These are phyloP conservation scores for Moniliella sp. DNA, from an alignment of 1,284 basidiomycete species.

Conservation along the genomic window DNA sequence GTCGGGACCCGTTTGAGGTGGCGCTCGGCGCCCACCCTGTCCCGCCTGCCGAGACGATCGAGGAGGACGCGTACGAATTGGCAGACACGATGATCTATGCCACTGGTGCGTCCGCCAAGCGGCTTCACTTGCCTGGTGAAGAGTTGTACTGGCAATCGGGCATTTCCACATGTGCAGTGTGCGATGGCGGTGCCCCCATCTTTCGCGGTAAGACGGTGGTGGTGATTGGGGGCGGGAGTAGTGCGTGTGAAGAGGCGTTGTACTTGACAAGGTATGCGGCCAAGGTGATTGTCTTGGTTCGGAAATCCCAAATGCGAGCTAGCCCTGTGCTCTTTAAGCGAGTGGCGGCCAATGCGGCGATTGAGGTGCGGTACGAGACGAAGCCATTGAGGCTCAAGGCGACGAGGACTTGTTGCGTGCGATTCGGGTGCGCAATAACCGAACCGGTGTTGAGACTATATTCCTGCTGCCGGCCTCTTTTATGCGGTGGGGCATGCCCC, in stretches of 20 bases:
- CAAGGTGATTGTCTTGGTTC: slow-evolving; percentile 67
- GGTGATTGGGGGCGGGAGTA: slow-evolving; percentile 91
- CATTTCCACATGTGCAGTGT: slow-evolving; percentile 92
- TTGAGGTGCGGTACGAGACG: slow-evolving; percentile 49
- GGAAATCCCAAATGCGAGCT: slow-evolving; percentile 72
- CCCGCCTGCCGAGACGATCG: too few species aligned
- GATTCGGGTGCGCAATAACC: slow-evolving; percentile 59
- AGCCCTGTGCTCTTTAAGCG: slow-evolving; percentile 97
- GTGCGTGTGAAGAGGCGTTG: slow-evolving; percentile 88
- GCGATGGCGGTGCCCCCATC: slow-evolving; percentile 96
- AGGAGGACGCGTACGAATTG: too few species aligned
- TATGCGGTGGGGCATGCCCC: slow-evolving; percentile 73
- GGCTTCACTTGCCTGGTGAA: slow-evolving; percentile 73
- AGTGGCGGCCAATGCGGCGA: slow-evolving; percentile 67
- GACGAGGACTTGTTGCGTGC: slow-evolving; percentile 75
- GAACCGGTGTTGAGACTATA: slow-evolving; percentile 59
- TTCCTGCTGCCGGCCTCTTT: slow-evolving; percentile 78
- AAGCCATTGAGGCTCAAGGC: slow-evolving; percentile 71
- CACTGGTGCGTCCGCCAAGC: slow-evolving; percentile 83
- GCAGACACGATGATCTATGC: slow-evolving; percentile 83
- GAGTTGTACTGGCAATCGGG: slow-evolving; percentile 93
- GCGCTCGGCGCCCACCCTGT: slow-evolving; percentile 51
- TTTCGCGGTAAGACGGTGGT: slow-evolving; percentile 95
- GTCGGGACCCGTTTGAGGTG: too few species aligned
- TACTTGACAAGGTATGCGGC: slow-evolving; percentile 38